Evolutionary conservation across 345 rosid genomes (phyloP).

Genomic region (Eucalyptus marginata): DNA sequence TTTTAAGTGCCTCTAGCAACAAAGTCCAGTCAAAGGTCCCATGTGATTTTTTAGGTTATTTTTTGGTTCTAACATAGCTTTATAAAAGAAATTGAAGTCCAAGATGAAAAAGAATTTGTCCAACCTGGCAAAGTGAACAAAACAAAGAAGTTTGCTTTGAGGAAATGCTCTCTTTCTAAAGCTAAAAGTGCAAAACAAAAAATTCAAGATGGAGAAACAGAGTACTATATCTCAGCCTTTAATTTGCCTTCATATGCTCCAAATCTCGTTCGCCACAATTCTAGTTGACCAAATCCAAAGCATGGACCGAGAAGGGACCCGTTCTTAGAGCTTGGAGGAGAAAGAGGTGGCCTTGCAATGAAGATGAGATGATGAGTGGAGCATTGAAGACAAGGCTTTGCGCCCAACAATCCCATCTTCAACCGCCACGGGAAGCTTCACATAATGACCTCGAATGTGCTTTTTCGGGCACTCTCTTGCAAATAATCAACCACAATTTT

Average conservation of each 20-base stretch:
- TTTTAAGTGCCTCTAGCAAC: not conserved
- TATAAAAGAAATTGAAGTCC: not conserved
- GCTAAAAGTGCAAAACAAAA: not conserved
- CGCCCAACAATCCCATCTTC: not conserved
- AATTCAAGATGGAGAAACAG: not conserved
- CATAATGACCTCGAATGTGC: not conserved
- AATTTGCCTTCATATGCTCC: not conserved
- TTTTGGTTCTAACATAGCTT: not conserved
- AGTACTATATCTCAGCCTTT: not conserved
- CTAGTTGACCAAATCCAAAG: not conserved
- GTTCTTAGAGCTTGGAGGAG: not conserved
- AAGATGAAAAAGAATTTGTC: not conserved
- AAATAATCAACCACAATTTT: not conserved
- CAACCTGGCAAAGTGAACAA: not conserved
- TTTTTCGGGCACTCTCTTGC: not conserved
- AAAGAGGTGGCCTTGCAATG: not conserved
- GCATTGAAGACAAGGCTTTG: not conserved
- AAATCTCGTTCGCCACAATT: not conserved
- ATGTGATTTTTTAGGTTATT: not conserved
- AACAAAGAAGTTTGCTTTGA: not conserved
- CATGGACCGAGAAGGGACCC: not conserved
- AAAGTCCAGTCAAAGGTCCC: rapidly evolving
- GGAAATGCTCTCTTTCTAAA: not conserved
- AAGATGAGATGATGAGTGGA: not conserved
- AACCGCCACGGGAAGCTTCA: not conserved